A percentile compares a stretch with the other conserved stretches of the same genome.
phyloP scores from a whole-genome alignment of 2,329 filamentous ascomycete species.

The Lasiodiplodia theobromae region DNA sequence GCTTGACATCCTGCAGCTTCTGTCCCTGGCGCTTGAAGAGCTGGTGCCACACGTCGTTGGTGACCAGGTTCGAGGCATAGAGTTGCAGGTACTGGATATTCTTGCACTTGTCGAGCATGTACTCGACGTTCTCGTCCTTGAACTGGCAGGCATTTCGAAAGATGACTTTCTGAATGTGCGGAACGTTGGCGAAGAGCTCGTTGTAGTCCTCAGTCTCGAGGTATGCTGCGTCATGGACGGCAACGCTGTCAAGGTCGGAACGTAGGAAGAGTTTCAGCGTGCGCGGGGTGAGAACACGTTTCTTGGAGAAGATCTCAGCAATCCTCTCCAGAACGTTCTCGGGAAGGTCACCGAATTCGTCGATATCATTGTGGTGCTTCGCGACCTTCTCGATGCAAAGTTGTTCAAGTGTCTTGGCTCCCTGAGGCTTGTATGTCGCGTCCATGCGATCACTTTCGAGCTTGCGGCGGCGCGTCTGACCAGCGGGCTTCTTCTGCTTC shows the following conservation, averaged over 20 bases:
- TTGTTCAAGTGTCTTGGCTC: constrained; percentile 73
- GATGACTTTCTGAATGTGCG: constrained; percentile 73
- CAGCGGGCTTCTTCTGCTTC: constrained; percentile 64
- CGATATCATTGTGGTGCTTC: constrained; percentile 68
- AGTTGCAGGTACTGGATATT: constrained; percentile 77
- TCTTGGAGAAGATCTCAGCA: constrained; percentile 70
- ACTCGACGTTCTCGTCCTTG: constrained; percentile 84
- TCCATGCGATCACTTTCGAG: constrained; percentile 86
- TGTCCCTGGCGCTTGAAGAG: constrained; percentile 72
- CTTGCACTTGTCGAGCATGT: constrained; percentile 75
- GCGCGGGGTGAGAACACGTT: constrained; percentile 62
- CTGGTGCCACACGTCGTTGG: constrained; percentile 75
- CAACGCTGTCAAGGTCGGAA: constrained; percentile 62
- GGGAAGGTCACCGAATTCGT: constrained; percentile 70
- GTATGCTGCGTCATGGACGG: constrained; percentile 68
- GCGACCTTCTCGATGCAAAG: constrained; percentile 70
- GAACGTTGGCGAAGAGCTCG: constrained; percentile 78
- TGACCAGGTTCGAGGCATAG: constrained; percentile 83
- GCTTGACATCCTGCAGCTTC: constrained; percentile 71
- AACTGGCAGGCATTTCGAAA: constrained; percentile 88
- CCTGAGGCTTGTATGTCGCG: constrained; percentile 66
- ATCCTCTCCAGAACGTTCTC: constrained; percentile 63
- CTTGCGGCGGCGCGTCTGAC: constrained; percentile 72
- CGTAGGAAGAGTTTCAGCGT: constrained; percentile 59
- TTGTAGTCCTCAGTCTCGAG: constrained; percentile 79